Conservation (phyloP, 1,284 basidiomycete genomes). For the Agroathelia rolfsii region DNA sequence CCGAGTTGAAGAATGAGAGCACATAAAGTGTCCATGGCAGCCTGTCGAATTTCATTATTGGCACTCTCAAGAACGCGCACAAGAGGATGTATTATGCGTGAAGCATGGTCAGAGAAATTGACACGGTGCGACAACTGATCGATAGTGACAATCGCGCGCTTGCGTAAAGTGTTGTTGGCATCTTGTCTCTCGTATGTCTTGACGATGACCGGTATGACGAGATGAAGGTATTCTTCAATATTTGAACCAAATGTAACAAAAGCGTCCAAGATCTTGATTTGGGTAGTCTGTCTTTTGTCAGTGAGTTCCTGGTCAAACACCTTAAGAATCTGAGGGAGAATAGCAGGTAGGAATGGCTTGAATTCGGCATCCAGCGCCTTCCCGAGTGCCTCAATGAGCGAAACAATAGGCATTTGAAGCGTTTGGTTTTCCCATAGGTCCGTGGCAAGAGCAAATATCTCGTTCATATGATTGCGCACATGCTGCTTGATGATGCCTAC, state of each 20-base stretch:
- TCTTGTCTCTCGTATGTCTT: constrained; percentile 85
- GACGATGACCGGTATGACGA: constrained; percentile 93
- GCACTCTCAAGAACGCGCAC: constrained; percentile 78
- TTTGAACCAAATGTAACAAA: constrained; percentile 94
- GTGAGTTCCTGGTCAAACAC: constrained; percentile 83
- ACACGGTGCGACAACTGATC: constrained; percentile 88
- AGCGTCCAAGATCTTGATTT: constrained; percentile 90
- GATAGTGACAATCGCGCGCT: constrained; percentile 86
- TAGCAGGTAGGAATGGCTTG: constrained; percentile 91
- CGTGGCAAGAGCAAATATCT: constrained; percentile 75
- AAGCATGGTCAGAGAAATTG: constrained; percentile 98
- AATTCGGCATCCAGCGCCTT: constrained; percentile 96
- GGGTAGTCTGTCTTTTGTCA: constrained; percentile 70
- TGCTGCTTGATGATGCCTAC: constrained; percentile 98
- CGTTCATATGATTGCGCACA: constrained; percentile 83
- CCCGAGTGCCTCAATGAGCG: constrained; percentile 91
- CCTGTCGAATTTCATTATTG: constrained; percentile 76
- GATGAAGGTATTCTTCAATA: constrained; percentile 96
- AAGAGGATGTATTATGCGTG: constrained; percentile 93
- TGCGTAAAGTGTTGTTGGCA: constrained; percentile 67
- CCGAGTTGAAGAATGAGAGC: constrained; percentile 90
- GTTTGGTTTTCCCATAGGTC: constrained; percentile 86
- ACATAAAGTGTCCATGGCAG: constrained; percentile 91
- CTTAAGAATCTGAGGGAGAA: constrained; percentile 84
- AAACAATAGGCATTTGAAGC: constrained; percentile 88